These are phyloP conservation scores for Penicillium sp. DNA, from an alignment of 2,329 filamentous ascomycete species.

Conservation along the genomic window DNA sequence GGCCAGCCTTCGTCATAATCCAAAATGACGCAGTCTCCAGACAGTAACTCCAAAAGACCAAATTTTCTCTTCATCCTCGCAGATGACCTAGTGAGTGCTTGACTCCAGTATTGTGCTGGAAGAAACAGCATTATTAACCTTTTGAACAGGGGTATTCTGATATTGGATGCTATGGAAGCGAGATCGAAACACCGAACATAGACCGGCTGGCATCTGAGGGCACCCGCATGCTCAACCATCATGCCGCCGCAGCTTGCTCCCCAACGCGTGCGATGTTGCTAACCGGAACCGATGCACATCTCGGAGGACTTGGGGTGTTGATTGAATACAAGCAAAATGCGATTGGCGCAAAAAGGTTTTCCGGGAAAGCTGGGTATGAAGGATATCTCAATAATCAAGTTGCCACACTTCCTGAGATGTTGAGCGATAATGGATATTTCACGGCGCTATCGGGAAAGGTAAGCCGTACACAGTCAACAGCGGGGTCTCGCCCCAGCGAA, in stretches of 20 bases:
- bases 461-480: slow-evolving; percentile 26
- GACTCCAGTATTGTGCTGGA: too few relatives aligned
- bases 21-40: too few relatives aligned
- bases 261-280: slow-evolving; percentile 39
- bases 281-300: slow-evolving; percentile 30
- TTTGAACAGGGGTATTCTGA: slow-evolving; percentile 56
- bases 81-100: slow-evolving; percentile 42
- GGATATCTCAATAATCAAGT: slow-evolving; percentile 15
- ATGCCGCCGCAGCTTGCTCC: slow-evolving; percentile 36
- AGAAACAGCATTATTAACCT: too few relatives aligned
- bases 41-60: slow-evolving; percentile 17
- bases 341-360: slow-evolving; percentile 7
- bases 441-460: slow-evolving; percentile 11
- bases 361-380: slow-evolving; percentile 13
- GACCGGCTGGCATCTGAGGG: slow-evolving; percentile 48
- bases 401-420: slow-evolving; percentile 9
- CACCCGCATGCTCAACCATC: slow-evolving; percentile 21
- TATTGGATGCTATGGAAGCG: slow-evolving; percentile 58
- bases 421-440: slow-evolving; percentile 12
- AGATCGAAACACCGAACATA: slow-evolving; percentile 60
- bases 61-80: slow-evolving; percentile 36
- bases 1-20: too few relatives aligned
- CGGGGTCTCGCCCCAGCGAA: too few relatives aligned
- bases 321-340: slow-evolving; percentile 1
- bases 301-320: slow-evolving; percentile 8